Evolutionary conservation across 768 basidiomycete species (phyloP).

Genomic region (Leccinum disarticulatum): DNA sequence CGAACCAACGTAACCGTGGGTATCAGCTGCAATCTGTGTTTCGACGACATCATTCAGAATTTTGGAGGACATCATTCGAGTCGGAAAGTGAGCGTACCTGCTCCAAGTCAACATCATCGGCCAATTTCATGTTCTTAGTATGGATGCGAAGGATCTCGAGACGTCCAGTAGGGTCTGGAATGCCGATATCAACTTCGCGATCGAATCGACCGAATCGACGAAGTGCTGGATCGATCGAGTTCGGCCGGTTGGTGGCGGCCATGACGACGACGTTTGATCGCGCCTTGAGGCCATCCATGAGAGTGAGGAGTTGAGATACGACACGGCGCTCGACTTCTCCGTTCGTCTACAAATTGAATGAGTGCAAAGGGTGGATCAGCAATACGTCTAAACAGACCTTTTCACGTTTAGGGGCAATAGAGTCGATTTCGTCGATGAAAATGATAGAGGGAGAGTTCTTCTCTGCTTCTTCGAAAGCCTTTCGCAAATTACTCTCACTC

Average conservation of each 20-base stretch:
- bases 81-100: conserved; percentile 48
- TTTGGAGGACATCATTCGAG: background rate
- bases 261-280: conserved; percentile 99
- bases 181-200: conserved; percentile 98
- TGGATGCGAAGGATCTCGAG: conserved; percentile 98
- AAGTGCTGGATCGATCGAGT: conserved; percentile 98
- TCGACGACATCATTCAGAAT: conserved; percentile 7
- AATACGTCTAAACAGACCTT: conserved; percentile 55
- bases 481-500: conserved; percentile 93
- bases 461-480: conserved; percentile 99
- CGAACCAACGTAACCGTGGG: conserved; percentile 98
- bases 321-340: conserved; percentile 99
- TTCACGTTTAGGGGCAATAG: conserved; percentile 99
- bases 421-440: conserved; percentile 99
- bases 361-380: conserved; percentile 1
- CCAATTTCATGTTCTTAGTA: conserved; percentile 99
- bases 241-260: conserved; percentile 98
- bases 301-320: conserved; percentile 95
- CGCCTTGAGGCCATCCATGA: conserved; percentile 99
- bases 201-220: conserved; percentile 99
- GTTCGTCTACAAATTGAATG: conserved; percentile 65
- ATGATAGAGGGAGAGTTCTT: conserved; percentile 99
- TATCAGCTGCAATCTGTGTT: conserved; percentile 91
- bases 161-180: conserved; percentile 98
- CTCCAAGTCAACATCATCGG: conserved; percentile 95